Conservation (phyloP, 805 yeast species). For the Wickerhamomyces strasburgensis region DNA sequence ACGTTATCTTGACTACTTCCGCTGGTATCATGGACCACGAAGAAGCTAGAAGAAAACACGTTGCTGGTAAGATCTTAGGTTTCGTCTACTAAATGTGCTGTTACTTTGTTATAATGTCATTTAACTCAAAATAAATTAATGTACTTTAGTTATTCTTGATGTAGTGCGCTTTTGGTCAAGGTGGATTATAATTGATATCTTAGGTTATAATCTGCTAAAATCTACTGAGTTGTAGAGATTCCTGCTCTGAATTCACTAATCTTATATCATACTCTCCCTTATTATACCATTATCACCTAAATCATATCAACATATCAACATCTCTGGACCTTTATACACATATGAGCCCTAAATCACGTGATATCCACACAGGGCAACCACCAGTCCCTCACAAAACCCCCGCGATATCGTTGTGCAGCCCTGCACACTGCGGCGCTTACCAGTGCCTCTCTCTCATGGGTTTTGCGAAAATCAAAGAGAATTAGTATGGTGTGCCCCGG, state of each 20-base stretch:
- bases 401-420: not conserved
- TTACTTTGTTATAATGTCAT: slow-evolving; percentile 1
- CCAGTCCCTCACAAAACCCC: not conserved
- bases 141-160: slow-evolving; percentile 7
- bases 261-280: no score
- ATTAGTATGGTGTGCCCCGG: slow-evolving; percentile 3
- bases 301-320: no score
- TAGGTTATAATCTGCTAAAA: no score
- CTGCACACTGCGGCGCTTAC: not conserved
- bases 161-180: not conserved
- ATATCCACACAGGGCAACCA: not conserved
- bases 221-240: no score
- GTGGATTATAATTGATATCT: no score
- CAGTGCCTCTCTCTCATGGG: no score
- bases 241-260: no score
- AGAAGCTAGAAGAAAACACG: slow-evolving; percentile 99
- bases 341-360: no score
- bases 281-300: no score
- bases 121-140: slow-evolving; percentile 5
- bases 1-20: slow-evolving; percentile 94
- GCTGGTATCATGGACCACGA: slow-evolving; percentile 99
- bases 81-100: slow-evolving; percentile 68
- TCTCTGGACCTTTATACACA: no score
- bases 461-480: not conserved
- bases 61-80: slow-evolving; percentile 97